These are phyloP conservation scores for Paramecium sonneborni DNA, from an alignment of 73 alveolate genomes.

Conservation along the genomic window DNA sequence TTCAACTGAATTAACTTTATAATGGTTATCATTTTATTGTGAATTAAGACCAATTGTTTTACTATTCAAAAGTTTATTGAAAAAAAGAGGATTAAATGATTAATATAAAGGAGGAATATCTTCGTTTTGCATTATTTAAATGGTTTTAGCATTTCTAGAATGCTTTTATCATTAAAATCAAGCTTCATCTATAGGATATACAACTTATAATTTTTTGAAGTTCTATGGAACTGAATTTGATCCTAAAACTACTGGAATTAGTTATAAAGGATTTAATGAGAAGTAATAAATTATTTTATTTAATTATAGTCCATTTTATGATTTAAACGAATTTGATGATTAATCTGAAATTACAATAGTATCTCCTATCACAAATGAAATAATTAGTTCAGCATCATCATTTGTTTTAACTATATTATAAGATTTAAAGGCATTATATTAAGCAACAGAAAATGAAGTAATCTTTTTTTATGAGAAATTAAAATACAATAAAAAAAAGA, in stretches of 20 bases:
- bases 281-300: background rate
- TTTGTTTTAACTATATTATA: slow-evolving; percentile 27
- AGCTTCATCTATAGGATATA: slow-evolving; percentile 19
- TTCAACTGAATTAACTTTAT: slow-evolving; percentile 42
- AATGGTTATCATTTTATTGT: slow-evolving; percentile 48
- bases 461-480: slow-evolving; percentile 39
- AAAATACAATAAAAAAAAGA: slow-evolving; percentile 43
- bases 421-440: background rate
- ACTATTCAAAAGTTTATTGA: slow-evolving; percentile 4
- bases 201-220: slow-evolving; percentile 25
- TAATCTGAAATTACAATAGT: slow-evolving; percentile 5
- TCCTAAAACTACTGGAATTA: background rate
- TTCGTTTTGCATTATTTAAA: background rate
- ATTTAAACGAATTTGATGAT: slow-evolving; percentile 26
- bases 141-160: slow-evolving; percentile 49
- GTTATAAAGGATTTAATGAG: slow-evolving; percentile 34
- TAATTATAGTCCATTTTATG: background rate
- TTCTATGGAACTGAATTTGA: slow-evolving; percentile 44
- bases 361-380: slow-evolving; percentile 47
- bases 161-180: background rate
- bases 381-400: slow-evolving; percentile 4
- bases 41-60: slow-evolving; percentile 42
- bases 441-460: slow-evolving; percentile 42
- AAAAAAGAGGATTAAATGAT: slow-evolving; percentile 42
- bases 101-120: slow-evolving; percentile 47